Evolutionary conservation across 495 filamentous ascomycete genomes (phyloP), one percentile per base, ranked within the genome.

Genomic region (Xylaria flabelliformis): DNA sequence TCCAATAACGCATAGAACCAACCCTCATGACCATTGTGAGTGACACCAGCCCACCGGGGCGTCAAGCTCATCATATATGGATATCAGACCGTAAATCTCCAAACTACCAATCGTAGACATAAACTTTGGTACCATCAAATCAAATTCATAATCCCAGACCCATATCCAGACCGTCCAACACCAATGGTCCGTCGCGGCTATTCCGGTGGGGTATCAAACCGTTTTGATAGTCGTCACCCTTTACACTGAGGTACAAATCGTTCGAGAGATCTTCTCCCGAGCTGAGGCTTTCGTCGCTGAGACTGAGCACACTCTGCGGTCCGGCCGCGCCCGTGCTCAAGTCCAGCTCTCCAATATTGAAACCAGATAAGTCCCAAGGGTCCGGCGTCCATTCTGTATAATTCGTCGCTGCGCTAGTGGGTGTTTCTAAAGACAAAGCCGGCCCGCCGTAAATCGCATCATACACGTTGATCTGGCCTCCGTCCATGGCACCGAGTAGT

Each of bases 371-470:
- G 56, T 86, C 88, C 84, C 86, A 90, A 19, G 88, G 80, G 50
- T 87, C 87, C 7, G 88, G 87, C 24, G 86, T 85, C 86, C 85
- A 89, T 51, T 79, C 79, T 12, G 79, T 75, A 36, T 80, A 77
- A 41, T 76, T 76, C 12, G 77, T 55, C 26, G 76, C 67, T 12
- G 77, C 26, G 32, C 78, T 81, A 5, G 74, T 74, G 17, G 83
- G 77, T 8, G 78, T 84, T 19, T 85, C 84, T 26, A 85, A 44
- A 12, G 78, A 79, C 5, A 86, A 58, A 17, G 88, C 85, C 56
- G 88, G 88, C 17, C 91, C 91, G 61, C 92, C 93, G 75, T 95
- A 95, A 66, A 95, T 94, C 12, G 91, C 90, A 73, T 92, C 93
- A 85, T 94, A 96, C 12, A 95, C 89, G 76, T 93, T 95, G 19